Evolutionary conservation across 1,284 basidiomycete genomes (phyloP).

Genomic region (Dichomitus squalens): DNA sequence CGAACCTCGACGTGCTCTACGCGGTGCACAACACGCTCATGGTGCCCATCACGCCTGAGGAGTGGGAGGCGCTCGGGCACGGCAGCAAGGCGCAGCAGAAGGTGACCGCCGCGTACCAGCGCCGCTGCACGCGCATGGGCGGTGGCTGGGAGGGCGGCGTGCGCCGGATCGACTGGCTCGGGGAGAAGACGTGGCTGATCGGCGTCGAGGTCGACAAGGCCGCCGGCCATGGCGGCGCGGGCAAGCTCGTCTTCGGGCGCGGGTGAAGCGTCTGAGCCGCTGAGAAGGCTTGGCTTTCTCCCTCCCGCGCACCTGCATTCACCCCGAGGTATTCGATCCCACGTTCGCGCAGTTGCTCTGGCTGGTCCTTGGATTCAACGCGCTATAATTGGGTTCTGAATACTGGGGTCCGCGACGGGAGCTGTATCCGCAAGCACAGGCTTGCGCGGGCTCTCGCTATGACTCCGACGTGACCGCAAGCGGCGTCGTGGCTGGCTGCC

Average conservation of each 20-base stretch:
- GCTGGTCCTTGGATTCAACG: not conserved
- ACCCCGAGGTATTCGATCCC: not conserved
- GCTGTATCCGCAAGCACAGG: not conserved
- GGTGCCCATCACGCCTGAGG: conserved; percentile 58
- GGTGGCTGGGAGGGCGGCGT: conserved; percentile 72
- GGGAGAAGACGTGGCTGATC: conserved; percentile 58
- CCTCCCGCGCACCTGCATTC: not conserved
- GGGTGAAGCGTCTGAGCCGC: conserved; percentile 28
- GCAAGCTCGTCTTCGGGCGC: conserved; percentile 52
- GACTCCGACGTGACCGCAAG: not conserved
- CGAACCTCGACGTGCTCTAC: conserved; percentile 64
- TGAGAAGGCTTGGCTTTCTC: not conserved
- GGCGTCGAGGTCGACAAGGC: conserved; percentile 64
- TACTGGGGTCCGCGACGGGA: not conserved
- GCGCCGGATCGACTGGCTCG: conserved; percentile 65
- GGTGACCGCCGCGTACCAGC: conserved; percentile 63
- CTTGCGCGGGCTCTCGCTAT: not conserved
- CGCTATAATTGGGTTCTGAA: not conserved
- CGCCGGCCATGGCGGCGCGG: conserved; percentile 40
- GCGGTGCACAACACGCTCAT: conserved; percentile 60
- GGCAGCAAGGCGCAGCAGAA: conserved; percentile 54
- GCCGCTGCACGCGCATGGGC: conserved; percentile 58
- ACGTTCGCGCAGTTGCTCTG: not conserved
- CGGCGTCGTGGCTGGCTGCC: not conserved
- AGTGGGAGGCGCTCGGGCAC: conserved; percentile 63